Percentiles rank a stretch among this genome's conserved stretches.
Conservation (phyloP, 129 eudicot species). For the Saussurea involucrata region DNA sequence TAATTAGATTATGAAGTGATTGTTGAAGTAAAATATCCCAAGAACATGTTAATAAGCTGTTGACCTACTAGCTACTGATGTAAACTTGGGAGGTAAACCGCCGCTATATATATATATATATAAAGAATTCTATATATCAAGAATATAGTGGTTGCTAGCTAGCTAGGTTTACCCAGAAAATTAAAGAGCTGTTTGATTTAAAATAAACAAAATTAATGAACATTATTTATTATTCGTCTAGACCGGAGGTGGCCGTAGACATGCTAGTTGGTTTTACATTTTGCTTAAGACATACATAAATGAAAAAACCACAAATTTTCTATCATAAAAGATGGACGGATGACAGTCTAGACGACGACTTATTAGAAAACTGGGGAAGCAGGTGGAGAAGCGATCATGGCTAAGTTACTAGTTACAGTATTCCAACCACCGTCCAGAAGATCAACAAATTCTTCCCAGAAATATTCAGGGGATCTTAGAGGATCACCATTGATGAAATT, state of each 20-base stretch:
- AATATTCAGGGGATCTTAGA: conserved; percentile 34
- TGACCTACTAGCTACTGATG: not conserved
- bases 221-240: conserved; percentile 7
- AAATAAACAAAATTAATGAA: conserved; percentile 8
- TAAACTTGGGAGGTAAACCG: not conserved
- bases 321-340: too few relatives aligned
- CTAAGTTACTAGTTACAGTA: conserved; percentile 26
- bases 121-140: not conserved
- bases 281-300: conserved; percentile 20
- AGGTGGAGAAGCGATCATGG: conserved; percentile 29
- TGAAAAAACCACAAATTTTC: conserved; percentile 22
- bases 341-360: conserved; percentile 3
- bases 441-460: conserved; percentile 40
- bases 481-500: conserved; percentile 23
- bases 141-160: not conserved
- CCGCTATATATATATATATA: too few relatives aligned
- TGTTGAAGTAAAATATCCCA: not conserved
- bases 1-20: not conserved
- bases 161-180: not conserved
- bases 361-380: conserved; percentile 33
- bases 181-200: not conserved
- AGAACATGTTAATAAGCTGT: not conserved
- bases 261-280: not conserved
- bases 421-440: conserved; percentile 40
- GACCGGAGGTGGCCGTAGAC: not conserved